Evolutionary conservation across 192 early-diverging fungal species (phyloP), one percentile per base, ranked within the genome.

Genomic region (Mortierella alpina): DNA sequence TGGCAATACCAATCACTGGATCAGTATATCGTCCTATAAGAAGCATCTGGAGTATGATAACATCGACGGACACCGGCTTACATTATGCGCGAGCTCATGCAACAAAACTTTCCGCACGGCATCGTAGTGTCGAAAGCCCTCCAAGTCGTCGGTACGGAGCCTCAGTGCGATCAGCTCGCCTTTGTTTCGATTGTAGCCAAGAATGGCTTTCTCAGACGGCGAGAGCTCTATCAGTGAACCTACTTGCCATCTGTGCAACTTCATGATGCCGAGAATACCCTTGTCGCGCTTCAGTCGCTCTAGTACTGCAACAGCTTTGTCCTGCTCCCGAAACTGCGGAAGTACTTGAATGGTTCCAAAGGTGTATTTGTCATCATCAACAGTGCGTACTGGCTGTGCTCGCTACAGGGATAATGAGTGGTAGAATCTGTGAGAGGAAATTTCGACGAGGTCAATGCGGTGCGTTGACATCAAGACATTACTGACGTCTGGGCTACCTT

Each of bases 31-130:
- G 42, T 56, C 0, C 2, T 14, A 22, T 11, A 54, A 55, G 23
- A 49, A 22, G 15, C 13, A 17, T 62, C 17, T 15, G 17, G 5
- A 48, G 14, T 7, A 49, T 14, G 9, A 7, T 20, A 9, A 55
- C 12, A 53, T 23, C 45, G 42, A 52, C 18, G 44, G 4, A 48
- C 57, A 56, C 2, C 13, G 10, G 51, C 72, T 72, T 73, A 90
- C 89, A 82, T 92, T 93, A 62, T 96, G 94, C 6, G 92, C 79
- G 7, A 96, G 85, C 72, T 96, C 94, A 75, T 96, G 94, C 39
- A 96, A 66, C 18, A 96, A 65, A 4, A 94, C 93, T 53, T 87
- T 89, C 18, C 91, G 73, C 8, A 96, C 82, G 0, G 86, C 82
- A 31, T 86, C 84, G 68, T 93, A 96, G 53, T 90, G 87, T 47